These are phyloP conservation scores for Fallopia convolvulus DNA, from an alignment of 148 eudicot genomes.

Conservation along the genomic window DNA sequence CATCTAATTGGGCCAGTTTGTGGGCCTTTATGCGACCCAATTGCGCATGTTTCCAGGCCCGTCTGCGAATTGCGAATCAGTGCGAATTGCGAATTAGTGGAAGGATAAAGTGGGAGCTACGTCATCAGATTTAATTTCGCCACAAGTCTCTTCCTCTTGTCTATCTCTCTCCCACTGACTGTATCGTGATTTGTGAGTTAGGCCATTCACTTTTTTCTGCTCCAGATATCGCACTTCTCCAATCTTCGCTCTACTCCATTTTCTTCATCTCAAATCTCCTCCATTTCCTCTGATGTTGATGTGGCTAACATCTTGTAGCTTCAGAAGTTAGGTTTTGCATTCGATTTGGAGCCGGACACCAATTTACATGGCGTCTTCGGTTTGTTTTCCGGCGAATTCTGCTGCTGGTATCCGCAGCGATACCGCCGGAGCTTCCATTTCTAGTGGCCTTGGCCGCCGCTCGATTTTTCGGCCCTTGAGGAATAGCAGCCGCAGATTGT, in stretches of 20 bases:
- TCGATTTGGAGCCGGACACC: not conserved
- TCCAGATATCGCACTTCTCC: not conserved
- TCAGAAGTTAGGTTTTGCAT: not conserved
- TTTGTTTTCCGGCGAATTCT: slow-evolving; percentile 44
- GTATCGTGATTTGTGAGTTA: not conserved
- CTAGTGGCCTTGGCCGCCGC: slow-evolving; percentile 17
- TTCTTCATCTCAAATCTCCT: not conserved
- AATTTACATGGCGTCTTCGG: slow-evolving; percentile 26
- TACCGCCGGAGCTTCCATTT: slow-evolving; percentile 11
- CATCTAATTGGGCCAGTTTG: not conserved
- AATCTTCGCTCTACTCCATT: not conserved
- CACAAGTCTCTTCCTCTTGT: not conserved
- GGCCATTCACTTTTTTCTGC: not conserved
- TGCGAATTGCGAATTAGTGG: not conserved
- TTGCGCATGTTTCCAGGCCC: not conserved
- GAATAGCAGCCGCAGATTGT: slow-evolving; percentile 16
- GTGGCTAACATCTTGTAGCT: not conserved
- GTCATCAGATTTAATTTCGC: not conserved
- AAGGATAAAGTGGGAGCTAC: not conserved
- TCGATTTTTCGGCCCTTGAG: slow-evolving; percentile 16
- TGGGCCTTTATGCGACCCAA: not conserved
- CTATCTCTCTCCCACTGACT: not conserved
- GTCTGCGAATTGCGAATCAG: not conserved
- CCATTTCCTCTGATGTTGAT: not conserved
- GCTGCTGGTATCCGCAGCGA: slow-evolving; percentile 18